These are phyloP conservation scores for Amorphotheca resinae DNA, from an alignment of 495 filamentous ascomycete genomes.

Conservation along the genomic window DNA sequence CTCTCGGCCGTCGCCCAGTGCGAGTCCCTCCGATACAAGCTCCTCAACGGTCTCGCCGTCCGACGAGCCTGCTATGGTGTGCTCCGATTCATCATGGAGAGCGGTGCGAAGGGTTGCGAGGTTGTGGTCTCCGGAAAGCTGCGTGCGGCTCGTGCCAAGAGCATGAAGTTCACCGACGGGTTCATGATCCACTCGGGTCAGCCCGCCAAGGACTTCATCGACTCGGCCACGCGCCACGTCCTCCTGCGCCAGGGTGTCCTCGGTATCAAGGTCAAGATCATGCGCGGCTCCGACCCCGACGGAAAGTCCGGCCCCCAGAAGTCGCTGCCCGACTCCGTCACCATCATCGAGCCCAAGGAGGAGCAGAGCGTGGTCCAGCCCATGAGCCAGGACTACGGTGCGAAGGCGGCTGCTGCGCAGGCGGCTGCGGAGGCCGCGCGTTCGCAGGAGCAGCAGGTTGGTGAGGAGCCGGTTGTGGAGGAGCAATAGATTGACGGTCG, in stretches of 20 bases:
- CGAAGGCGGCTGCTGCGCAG: constrained; percentile 83
- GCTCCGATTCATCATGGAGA: constrained; percentile 99
- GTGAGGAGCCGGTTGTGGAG: constrained; percentile 35
- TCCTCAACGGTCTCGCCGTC: constrained; percentile 97
- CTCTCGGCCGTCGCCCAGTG: constrained; percentile 98
- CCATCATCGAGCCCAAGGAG: constrained; percentile 99
- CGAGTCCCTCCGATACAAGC: constrained; percentile 99
- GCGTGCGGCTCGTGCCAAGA: constrained; percentile 95
- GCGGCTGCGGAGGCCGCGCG: constrained; percentile 48
- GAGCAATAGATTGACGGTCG: constrained; percentile 37
- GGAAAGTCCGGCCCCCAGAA: constrained; percentile 96
- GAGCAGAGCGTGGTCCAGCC: constrained; percentile 88
- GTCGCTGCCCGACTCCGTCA: constrained; percentile 93
- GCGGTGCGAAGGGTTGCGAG: constrained; percentile 97
- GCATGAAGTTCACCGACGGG: constrained; percentile 99
- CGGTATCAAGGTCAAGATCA: constrained; percentile 99
- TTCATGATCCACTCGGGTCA: constrained; percentile 99
- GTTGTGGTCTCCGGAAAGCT: constrained; percentile 99
- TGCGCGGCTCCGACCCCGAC: constrained; percentile 98
- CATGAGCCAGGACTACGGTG: constrained; percentile 94
- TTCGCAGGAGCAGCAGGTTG: constrained; percentile 58
- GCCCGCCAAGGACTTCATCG: constrained; percentile 98
- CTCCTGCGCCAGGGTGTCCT: constrained; percentile 98
- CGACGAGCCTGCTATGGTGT: constrained; percentile 98
- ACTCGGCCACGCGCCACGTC: constrained; percentile 94